These are phyloP conservation scores for Diutina siamensis DNA, from an alignment of 1,139 yeast species.

Conservation along the genomic window DNA sequence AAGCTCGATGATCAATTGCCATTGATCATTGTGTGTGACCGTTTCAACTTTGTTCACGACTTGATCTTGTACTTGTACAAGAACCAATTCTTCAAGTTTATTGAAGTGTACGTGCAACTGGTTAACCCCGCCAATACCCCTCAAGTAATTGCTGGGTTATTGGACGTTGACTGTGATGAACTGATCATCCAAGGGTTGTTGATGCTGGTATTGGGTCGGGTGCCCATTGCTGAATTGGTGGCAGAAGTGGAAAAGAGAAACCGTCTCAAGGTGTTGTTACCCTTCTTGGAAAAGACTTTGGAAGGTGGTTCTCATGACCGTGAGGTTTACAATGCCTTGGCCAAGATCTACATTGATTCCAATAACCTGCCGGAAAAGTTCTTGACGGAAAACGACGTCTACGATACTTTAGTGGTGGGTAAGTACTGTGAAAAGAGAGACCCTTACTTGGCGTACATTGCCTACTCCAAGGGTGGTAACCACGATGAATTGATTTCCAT, in stretches of 20 bases:
- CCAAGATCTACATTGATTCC: conserved; percentile 94
- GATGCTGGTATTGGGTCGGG: conserved; percentile 84
- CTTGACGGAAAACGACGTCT: conserved; percentile 77
- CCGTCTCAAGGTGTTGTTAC: conserved; percentile 80
- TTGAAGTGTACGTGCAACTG: conserved; percentile 95
- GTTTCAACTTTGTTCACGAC: conserved; percentile 86
- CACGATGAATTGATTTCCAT: conserved; percentile 82
- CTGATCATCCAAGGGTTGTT: conserved; percentile 69
- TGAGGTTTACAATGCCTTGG: conserved; percentile 88
- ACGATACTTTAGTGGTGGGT: conserved; percentile 91
- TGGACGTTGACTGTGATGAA: conserved; percentile 97
- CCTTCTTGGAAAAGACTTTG: conserved; percentile 84
- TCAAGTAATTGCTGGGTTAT: conserved; percentile 88
- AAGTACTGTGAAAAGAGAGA: conserved; percentile 98
- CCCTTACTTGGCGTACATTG: conserved; percentile 94
- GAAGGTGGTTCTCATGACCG: conserved; percentile 83
- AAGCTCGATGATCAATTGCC: conserved; percentile 93
- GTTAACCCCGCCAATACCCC: conserved; percentile 94
- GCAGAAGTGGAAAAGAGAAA: conserved; percentile 94
- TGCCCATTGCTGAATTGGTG: conserved; percentile 82
- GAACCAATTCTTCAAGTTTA: conserved; percentile 88
- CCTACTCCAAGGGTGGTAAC: conserved; percentile 89
- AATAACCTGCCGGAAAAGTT: conserved; percentile 97
- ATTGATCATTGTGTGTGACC: conserved; percentile 89
- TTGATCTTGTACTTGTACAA: conserved; percentile 87